Evolutionary conservation across 192 early-diverging fungal genomes (phyloP).

Genomic region (Backusella tarrabulga): DNA sequence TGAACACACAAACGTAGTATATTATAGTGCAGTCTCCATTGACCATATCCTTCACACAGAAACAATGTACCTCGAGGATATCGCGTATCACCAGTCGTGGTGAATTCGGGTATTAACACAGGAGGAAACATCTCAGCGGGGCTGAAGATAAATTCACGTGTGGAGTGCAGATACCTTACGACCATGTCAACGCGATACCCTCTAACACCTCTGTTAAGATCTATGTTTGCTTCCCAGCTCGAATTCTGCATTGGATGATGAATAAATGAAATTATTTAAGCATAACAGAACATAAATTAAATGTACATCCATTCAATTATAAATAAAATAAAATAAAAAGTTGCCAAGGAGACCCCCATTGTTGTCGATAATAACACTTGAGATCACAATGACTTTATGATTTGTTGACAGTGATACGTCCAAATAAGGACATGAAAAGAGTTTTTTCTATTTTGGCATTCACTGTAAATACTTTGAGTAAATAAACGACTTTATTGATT

Average conservation of each 20-base stretch:
- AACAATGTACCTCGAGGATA: background rate
- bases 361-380: background rate
- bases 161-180: background rate
- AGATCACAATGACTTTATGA: background rate
- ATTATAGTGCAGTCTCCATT: background rate
- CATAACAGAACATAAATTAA: background rate
- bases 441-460: background rate
- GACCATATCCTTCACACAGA: background rate
- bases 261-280: background rate
- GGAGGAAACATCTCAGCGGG: background rate
- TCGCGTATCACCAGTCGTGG: background rate
- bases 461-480: background rate
- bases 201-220: background rate
- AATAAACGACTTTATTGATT: background rate
- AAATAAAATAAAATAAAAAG: background rate
- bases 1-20: background rate
- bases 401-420: background rate
- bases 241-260: background rate
- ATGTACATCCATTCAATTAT: background rate
- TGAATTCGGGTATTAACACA: background rate
- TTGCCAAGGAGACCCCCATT: background rate
- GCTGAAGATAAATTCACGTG: background rate
- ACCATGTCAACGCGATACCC: background rate
- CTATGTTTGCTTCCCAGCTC: background rate
- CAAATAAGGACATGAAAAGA: background rate